Percentiles rank a stretch among this genome's conserved stretches.
Conservation (phyloP, 108 stramenopile genomes). For the Cylindrotheca closterium region DNA sequence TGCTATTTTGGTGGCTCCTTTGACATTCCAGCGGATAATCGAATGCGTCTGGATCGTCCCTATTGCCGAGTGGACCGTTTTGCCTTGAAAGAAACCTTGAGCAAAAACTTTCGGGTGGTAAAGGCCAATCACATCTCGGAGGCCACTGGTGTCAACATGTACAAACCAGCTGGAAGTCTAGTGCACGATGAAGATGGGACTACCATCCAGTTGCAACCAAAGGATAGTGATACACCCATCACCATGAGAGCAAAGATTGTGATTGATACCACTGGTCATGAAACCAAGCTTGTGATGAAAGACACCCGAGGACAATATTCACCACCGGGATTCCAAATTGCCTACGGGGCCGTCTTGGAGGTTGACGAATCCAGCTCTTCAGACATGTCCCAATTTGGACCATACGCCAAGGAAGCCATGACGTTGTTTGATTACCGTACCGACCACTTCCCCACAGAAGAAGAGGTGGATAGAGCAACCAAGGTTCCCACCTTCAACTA, state of each 20-base stretch:
- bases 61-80: conserved; percentile 83
- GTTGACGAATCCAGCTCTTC: conserved; percentile 64
- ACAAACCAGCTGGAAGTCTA: conserved; percentile 63
- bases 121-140: conserved; percentile 68
- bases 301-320: conserved; percentile 57
- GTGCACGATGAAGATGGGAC: conserved; percentile 68
- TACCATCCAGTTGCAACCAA: conserved; percentile 50
- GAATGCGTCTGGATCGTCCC: conserved; percentile 73
- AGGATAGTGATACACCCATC: conserved; percentile 36
- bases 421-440: conserved; percentile 96
- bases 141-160: conserved; percentile 75
- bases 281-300: conserved; percentile 79
- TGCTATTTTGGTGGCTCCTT: conserved; percentile 93
- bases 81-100: conserved; percentile 57
- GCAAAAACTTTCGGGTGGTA: conserved; percentile 57
- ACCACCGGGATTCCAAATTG: conserved; percentile 92
- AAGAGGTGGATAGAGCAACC: conserved; percentile 38
- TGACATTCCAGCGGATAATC: conserved; percentile 70
- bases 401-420: conserved; percentile 94
- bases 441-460: conserved; percentile 69
- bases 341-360: conserved; percentile 85
- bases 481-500: conserved; percentile 94
- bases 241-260: conserved; percentile 79
- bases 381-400: conserved; percentile 57
- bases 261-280: conserved; percentile 91